A percentile compares a stretch with the other conserved stretches of the same genome.
These are phyloP conservation scores for Suhomyces kilbournensis DNA, from an alignment of 805 yeast species.

Conservation along the genomic window DNA sequence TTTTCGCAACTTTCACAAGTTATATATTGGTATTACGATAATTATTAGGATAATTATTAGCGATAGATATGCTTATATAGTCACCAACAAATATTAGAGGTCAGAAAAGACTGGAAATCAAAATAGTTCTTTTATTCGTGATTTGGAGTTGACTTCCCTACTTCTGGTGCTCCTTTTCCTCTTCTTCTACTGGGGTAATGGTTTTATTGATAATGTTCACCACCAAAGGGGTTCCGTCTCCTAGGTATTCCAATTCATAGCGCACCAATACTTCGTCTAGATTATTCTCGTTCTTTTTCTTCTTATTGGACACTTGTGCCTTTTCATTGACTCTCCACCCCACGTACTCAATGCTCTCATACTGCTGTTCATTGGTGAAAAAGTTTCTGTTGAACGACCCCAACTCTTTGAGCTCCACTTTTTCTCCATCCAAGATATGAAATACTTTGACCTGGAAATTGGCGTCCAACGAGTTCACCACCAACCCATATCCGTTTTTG, in stretches of 20 bases:
- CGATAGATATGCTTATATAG: too few relatives aligned
- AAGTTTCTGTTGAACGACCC: slow-evolving; percentile 8
- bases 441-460: slow-evolving; percentile 3
- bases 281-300: background rate
- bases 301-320: slow-evolving; percentile 1
- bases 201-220: slow-evolving; percentile 3
- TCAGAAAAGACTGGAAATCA: too few relatives aligned
- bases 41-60: too few relatives aligned
- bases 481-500: background rate
- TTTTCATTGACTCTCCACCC: slow-evolving; percentile 5
- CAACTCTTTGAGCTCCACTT: slow-evolving; percentile 5
- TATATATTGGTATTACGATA: too few relatives aligned
- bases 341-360: slow-evolving; percentile 2
- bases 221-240: background rate
- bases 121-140: too few relatives aligned
- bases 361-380: slow-evolving; percentile 1
- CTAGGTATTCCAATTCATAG: slow-evolving; percentile 2
- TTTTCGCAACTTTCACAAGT: too few relatives aligned
- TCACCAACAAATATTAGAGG: too few relatives aligned
- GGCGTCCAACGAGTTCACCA: slow-evolving; percentile 3
- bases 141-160: too few relatives aligned
- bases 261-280: background rate
- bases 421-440: slow-evolving; percentile 1
- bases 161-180: background rate
- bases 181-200: background rate